A percentile compares a stretch with the other conserved stretches of the same genome.
These are phyloP conservation scores for Nakaseomyces uthaithaninus DNA, from an alignment of 1,139 yeast genomes.

Conservation along the genomic window DNA sequence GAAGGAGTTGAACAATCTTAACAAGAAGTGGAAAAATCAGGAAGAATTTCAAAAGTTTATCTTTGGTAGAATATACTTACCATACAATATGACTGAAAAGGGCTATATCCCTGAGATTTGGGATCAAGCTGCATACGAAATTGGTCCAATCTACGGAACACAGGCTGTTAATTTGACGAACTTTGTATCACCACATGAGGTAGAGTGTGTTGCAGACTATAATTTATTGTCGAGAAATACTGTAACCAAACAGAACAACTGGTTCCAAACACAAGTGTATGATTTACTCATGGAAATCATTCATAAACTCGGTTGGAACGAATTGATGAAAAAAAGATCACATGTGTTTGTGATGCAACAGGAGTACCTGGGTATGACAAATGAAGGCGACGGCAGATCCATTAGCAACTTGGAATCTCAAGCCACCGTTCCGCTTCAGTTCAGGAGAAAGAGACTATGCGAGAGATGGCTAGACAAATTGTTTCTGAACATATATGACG, in stretches of 20 bases:
- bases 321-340: constrained; percentile 69
- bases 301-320: constrained; percentile 78
- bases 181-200: constrained; percentile 38
- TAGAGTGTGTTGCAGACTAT: constrained; percentile 49
- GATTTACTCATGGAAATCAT: constrained; percentile 58
- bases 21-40: constrained; percentile 22
- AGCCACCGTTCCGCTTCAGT: constrained; percentile 14
- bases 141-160: constrained; percentile 49
- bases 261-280: constrained; percentile 56
- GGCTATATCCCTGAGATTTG: constrained; percentile 51
- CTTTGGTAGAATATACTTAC: constrained; percentile 62
- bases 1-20: constrained; percentile 45
- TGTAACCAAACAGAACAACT: constrained; percentile 67
- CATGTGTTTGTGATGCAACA: constrained; percentile 92
- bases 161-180: constrained; percentile 41
- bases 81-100: constrained; percentile 53
- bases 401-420: not conserved
- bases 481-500: constrained; percentile 81
- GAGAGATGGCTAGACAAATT: constrained; percentile 92
- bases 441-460: constrained; percentile 73
- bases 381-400: not conserved
- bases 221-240: constrained; percentile 67
- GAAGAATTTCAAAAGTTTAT: constrained; percentile 20
- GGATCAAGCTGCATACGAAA: constrained; percentile 35
- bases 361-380: constrained; percentile 42